phyloP scores from a whole-genome alignment of 1,139 yeast species.

The Saccharomyces uvarum region DNA sequence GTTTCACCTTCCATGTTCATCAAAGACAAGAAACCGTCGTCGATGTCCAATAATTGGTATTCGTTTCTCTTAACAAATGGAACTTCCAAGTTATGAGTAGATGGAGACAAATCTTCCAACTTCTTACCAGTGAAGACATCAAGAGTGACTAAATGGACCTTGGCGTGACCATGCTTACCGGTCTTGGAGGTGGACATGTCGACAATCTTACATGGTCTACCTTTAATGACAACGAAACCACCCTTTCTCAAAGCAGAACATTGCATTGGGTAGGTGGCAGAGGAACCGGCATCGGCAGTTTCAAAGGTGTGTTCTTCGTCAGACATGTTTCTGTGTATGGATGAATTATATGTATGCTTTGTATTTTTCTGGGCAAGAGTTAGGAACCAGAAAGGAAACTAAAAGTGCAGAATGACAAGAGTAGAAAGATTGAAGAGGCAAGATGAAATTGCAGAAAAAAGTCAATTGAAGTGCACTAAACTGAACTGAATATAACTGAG shows the following conservation, averaged over 20 bases:
- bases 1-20: conserved; percentile 97
- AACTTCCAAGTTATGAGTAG: conserved; percentile 99
- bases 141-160: conserved; percentile 97
- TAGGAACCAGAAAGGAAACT: not conserved
- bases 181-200: conserved; percentile 99
- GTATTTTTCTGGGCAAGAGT: not conserved
- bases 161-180: conserved; percentile 99
- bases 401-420: not conserved
- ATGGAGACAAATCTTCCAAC: conserved; percentile 98
- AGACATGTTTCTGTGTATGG: conserved; percentile 45
- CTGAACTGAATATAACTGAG: conserved; percentile 1
- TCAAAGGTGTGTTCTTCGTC: conserved; percentile 90
- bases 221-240: conserved; percentile 98
- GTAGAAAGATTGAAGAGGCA: not conserved
- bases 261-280: conserved; percentile 97
- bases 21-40: conserved; percentile 94
- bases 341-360: not conserved
- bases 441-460: not conserved
- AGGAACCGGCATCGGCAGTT: conserved; percentile 98
- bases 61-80: conserved; percentile 95
- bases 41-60: conserved; percentile 95
- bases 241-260: conserved; percentile 99
- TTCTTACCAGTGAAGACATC: conserved; percentile 99
- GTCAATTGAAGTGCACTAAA: not conserved
- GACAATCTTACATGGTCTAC: conserved; percentile 99